These are phyloP conservation scores for Physaria fendleri DNA, from an alignment of 345 rosid species.

Conservation along the genomic window DNA sequence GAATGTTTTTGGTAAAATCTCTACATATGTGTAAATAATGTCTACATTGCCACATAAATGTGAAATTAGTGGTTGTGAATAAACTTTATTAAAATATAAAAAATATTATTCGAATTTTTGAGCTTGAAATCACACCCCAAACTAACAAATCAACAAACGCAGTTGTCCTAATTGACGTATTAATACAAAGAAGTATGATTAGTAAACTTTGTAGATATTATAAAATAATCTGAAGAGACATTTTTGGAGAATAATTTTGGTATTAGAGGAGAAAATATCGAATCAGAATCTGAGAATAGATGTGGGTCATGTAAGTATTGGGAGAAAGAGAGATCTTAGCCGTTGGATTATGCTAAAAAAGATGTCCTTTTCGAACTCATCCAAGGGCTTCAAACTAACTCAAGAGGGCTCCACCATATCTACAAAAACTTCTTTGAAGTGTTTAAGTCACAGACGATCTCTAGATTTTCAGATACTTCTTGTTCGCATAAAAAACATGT, in stretches of 20 bases:
- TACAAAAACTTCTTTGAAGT: too few species aligned
- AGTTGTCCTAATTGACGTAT: conserved; percentile 20
- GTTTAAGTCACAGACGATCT: too few species aligned
- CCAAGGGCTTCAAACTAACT: conserved; percentile 6
- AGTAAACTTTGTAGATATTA: conserved; percentile 18
- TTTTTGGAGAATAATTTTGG: conserved; percentile 18
- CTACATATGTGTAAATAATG: neutral
- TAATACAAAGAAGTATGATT: conserved; percentile 17
- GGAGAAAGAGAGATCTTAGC: conserved; percentile 21
- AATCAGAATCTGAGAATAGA: conserved; percentile 32
- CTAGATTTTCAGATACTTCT: too few species aligned
- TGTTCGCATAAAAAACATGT: neutral
- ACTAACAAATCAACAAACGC: conserved; percentile 42
- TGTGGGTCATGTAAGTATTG: conserved; percentile 24
- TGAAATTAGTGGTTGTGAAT: conserved; percentile 26
- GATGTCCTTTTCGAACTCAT: conserved; percentile 25
- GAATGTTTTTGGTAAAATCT: neutral
- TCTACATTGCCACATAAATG: conserved; percentile 1
- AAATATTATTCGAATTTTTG: conserved; percentile 19
- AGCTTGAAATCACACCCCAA: conserved; percentile 36
- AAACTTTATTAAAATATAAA: neutral
- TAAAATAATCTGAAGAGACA: conserved; percentile 27
- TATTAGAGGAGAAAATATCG: conserved; percentile 23
- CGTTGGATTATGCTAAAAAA: conserved; percentile 29
- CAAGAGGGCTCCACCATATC: conserved; percentile 30